These are phyloP conservation scores for Arabis alpina DNA, from an alignment of 345 rosid species.

Conservation along the genomic window DNA sequence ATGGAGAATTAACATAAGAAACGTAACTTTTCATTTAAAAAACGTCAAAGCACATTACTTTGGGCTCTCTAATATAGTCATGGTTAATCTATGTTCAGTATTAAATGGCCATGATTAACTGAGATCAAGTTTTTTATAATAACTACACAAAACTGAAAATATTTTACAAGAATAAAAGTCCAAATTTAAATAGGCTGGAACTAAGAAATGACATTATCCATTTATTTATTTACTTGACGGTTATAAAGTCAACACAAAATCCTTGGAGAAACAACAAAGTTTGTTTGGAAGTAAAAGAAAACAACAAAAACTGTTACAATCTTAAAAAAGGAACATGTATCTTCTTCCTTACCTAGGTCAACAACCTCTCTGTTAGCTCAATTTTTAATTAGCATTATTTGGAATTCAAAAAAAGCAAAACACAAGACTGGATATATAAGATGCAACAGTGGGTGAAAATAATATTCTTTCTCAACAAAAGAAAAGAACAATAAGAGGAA, in stretches of 20 bases:
- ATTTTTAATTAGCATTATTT: neutral
- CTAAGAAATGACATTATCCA: neutral
- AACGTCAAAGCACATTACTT: neutral
- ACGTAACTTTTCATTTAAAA: neutral
- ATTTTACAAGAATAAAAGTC: neutral
- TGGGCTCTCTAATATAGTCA: neutral
- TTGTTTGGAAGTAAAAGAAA: too few species aligned
- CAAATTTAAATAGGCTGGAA: neutral
- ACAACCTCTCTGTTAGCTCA: slow-evolving; percentile 13
- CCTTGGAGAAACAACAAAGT: neutral
- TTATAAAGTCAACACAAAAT: slow-evolving; percentile 15
- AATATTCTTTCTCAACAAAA: neutral
- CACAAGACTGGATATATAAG: neutral
- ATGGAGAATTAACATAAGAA: neutral
- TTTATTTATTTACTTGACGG: neutral
- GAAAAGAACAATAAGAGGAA: neutral
- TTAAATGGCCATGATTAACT: neutral
- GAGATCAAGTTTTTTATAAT: neutral
- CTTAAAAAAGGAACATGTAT: slow-evolving; percentile 30
- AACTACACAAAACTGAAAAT: neutral
- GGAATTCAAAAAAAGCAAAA: neutral
- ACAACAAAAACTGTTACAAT: slow-evolving; percentile 8
- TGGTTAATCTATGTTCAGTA: neutral
- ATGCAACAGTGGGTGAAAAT: neutral
- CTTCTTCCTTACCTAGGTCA: slow-evolving; percentile 11